A percentile compares a stretch with the other conserved stretches of the same genome.
Conservation (phyloP, 495 filamentous ascomycete species). For the Xylaria bambusicola region DNA sequence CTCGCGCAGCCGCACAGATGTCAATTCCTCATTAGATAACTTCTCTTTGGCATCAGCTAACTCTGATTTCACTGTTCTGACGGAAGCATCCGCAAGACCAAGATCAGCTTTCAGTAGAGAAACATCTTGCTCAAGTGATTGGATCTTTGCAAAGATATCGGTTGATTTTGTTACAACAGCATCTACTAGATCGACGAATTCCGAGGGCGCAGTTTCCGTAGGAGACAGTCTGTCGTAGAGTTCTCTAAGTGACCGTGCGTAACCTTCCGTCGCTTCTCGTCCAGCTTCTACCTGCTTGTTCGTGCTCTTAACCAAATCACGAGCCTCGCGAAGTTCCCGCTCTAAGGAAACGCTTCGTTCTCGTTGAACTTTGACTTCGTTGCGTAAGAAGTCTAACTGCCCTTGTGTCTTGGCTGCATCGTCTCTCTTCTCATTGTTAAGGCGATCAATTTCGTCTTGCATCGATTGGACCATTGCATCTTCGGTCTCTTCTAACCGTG, state of each 20-base stretch:
- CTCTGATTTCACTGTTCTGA: constrained; percentile 42
- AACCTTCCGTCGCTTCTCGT: constrained; percentile 47
- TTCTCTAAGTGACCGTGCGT: constrained; percentile 60
- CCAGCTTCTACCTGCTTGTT: constrained; percentile 53
- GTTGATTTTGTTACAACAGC: constrained; percentile 63
- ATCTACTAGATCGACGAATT: constrained; percentile 61
- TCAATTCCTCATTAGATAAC: constrained; percentile 46
- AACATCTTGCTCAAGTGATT: constrained; percentile 46
- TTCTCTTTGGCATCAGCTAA: constrained; percentile 49
- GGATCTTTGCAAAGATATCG: constrained; percentile 51
- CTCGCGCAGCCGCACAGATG: constrained; percentile 47
- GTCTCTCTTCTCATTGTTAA: constrained; percentile 57
- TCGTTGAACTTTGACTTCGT: constrained; percentile 56
- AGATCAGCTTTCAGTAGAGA: constrained; percentile 48
- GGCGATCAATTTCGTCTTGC: constrained; percentile 66
- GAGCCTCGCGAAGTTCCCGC: constrained; percentile 52
- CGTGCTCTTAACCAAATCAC: constrained; percentile 53
- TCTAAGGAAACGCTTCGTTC: constrained; percentile 57
- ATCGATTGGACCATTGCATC: constrained; percentile 85
- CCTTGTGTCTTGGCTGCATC: constrained; percentile 58
- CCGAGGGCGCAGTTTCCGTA: constrained; percentile 55
- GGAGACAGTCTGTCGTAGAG: constrained; percentile 64
- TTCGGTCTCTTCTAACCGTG: constrained; percentile 80
- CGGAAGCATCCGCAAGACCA: constrained; percentile 38
- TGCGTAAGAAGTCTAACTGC: constrained; percentile 56